Conservation (phyloP, 1,284 basidiomycete genomes). For the Cutaneotrichosporon spelunceum region DNA sequence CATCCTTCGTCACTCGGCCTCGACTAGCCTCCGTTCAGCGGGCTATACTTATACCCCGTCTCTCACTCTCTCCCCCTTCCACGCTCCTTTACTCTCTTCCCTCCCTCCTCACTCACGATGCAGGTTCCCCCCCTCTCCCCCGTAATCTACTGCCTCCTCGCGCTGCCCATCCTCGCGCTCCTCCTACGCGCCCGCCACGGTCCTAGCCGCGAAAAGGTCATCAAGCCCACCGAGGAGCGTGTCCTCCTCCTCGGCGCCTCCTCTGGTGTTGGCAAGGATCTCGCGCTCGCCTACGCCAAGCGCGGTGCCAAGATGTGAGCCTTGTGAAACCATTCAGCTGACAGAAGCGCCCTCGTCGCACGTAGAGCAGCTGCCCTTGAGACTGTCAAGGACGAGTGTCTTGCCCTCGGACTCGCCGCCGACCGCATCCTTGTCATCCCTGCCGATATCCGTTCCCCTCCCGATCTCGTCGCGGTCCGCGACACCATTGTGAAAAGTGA, state of each 20-base stretch:
- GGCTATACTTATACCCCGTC: neutral
- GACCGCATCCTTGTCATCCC: conserved; percentile 51
- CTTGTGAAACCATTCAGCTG: conserved; percentile 6
- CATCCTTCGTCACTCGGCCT: too few relatives aligned
- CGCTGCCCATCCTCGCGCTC: conserved; percentile 45
- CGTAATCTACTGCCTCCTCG: conserved; percentile 45
- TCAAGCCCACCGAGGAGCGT: conserved; percentile 58
- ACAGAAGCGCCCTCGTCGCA: conserved; percentile 64
- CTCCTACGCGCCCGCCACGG: conserved; percentile 31
- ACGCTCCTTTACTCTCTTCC: neutral
- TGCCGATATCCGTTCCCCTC: conserved; percentile 66
- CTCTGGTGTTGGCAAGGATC: conserved; percentile 72
- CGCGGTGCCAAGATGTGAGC: conserved; percentile 65
- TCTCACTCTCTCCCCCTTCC: neutral
- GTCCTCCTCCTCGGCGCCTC: conserved; percentile 77
- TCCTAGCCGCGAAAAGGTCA: conserved; percentile 38
- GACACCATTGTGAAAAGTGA: conserved; percentile 60
- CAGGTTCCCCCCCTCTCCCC: neutral
- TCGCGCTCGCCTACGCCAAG: conserved; percentile 69
- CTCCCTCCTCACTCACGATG: neutral
- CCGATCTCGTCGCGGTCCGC: conserved; percentile 67
- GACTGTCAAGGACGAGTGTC: conserved; percentile 64
- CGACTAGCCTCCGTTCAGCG: too few relatives aligned
- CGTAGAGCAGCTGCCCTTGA: conserved; percentile 61
- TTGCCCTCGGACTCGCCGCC: conserved; percentile 29